Percentiles rank a stretch among this genome's conserved stretches.
Evolutionary conservation across 495 filamentous ascomycete genomes (phyloP).

Genomic region (Daldinia caldariorum): DNA sequence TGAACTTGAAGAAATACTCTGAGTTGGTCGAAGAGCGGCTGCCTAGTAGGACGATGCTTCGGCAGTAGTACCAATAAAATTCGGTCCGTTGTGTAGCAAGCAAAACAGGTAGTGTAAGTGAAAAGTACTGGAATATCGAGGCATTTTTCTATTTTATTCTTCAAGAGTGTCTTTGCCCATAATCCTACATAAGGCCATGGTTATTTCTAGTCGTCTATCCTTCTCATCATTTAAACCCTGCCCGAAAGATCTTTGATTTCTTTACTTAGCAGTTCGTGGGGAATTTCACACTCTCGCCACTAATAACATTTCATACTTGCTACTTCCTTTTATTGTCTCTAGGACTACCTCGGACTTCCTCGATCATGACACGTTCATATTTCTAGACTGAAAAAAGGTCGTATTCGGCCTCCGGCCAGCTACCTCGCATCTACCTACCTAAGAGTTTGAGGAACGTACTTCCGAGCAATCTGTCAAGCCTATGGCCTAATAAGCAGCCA

Average conservation of each 20-base stretch:
- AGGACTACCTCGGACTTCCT: background rate
- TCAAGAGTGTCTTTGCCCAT: too few relatives aligned
- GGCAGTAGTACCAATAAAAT: constrained; percentile 6
- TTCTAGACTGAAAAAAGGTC: background rate
- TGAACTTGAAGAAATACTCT: background rate
- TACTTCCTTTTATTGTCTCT: background rate
- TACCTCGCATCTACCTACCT: background rate
- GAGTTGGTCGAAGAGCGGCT: background rate
- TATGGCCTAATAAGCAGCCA: background rate
- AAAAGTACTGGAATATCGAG: background rate
- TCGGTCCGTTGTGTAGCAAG: background rate
- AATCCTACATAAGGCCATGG: too few relatives aligned
- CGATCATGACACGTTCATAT: background rate
- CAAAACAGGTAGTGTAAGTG: background rate
- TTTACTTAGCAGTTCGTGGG: too few relatives aligned
- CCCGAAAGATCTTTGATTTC: too few relatives aligned
- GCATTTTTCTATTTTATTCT: too few relatives aligned
- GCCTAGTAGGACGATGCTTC: constrained; percentile 1
- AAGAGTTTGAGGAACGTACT: background rate
- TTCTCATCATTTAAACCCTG: too few relatives aligned
- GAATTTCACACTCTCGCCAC: too few relatives aligned
- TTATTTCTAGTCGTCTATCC: too few relatives aligned
- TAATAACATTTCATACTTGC: too few relatives aligned
- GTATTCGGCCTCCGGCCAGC: background rate
- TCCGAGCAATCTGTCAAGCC: background rate